phyloP scores from a whole-genome alignment of 805 yeast genomes.

The Ogataea henricii region DNA sequence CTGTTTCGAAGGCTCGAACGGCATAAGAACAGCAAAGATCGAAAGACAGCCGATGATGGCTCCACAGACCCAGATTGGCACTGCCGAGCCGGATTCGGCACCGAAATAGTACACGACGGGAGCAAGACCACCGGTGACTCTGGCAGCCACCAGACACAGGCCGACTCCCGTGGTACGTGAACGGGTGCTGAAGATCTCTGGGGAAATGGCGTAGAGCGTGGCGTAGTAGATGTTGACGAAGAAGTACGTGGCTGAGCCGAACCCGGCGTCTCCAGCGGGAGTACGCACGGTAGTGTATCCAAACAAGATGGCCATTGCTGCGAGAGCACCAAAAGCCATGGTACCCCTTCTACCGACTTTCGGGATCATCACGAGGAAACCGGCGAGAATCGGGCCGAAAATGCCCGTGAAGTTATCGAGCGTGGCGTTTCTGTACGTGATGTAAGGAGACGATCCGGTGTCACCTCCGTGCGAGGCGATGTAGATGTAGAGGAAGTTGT shows the following conservation, averaged over 20 bases:
- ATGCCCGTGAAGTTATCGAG: slow-evolving; percentile 49
- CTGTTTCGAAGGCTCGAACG: slow-evolving; percentile 49
- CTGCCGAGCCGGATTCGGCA: slow-evolving; percentile 47
- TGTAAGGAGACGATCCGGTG: slow-evolving; percentile 40
- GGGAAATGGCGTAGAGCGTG: slow-evolving; percentile 64
- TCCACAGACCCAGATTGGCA: slow-evolving; percentile 65
- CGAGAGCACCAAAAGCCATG: slow-evolving; percentile 50
- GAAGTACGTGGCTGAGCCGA: slow-evolving; percentile 50
- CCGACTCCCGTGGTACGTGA: slow-evolving; percentile 64
- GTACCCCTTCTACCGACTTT: slow-evolving; percentile 59
- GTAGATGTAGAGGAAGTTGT: slow-evolving; percentile 55
- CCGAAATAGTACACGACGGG: slow-evolving; percentile 60
- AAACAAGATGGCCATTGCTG: slow-evolving; percentile 59
- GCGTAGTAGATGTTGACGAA: slow-evolving; percentile 55
- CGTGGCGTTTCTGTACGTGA: slow-evolving; percentile 50
- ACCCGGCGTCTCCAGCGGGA: slow-evolving; percentile 53
- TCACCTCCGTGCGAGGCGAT: slow-evolving; percentile 52
- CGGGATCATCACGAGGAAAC: slow-evolving; percentile 36
- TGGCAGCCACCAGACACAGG: slow-evolving; percentile 53
- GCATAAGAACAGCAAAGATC: slow-evolving; percentile 45
- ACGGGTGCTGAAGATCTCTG: slow-evolving; percentile 58
- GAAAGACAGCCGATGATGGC: slow-evolving; percentile 53
- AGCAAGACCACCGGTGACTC: slow-evolving; percentile 57
- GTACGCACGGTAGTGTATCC: slow-evolving; percentile 65
- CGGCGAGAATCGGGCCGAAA: slow-evolving; percentile 57